phyloP scores from a whole-genome alignment of 2,329 filamentous ascomycete species.

The Fusarium cicatricum region DNA sequence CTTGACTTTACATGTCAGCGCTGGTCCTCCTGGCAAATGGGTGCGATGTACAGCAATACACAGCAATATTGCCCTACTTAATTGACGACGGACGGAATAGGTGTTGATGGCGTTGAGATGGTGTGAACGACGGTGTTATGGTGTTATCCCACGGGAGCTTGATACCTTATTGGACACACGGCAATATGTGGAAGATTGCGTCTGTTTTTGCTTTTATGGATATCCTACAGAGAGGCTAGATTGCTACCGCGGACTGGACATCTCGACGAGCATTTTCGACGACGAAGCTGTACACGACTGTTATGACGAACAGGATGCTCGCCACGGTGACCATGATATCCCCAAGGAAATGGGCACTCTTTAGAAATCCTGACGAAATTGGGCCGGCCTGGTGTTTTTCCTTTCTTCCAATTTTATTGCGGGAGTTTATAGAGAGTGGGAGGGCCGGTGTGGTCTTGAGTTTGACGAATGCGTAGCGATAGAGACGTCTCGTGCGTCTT shows the following conservation, averaged over 20 bases:
- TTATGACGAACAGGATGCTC: constrained; percentile 6
- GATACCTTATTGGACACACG: constrained; percentile 38
- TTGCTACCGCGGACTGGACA: background rate
- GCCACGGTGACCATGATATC: background rate
- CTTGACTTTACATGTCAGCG: constrained; percentile 4
- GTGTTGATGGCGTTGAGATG: constrained; percentile 37
- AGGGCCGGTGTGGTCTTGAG: background rate
- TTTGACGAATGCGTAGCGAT: constrained; percentile 14
- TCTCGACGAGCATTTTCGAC: background rate
- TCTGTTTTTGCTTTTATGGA: constrained; percentile 18
- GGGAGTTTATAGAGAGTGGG: constrained; percentile 13
- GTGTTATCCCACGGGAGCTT: constrained; percentile 30
- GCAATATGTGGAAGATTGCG: constrained; percentile 24
- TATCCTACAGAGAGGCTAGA: constrained; percentile 5
- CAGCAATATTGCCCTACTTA: constrained; percentile 4
- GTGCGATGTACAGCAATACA: no score
- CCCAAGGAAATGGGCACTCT: background rate
- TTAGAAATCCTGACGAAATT: constrained; percentile 15
- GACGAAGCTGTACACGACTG: constrained; percentile 1
- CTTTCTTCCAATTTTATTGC: background rate
- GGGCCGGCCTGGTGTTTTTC: background rate
- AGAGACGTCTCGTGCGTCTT: background rate
- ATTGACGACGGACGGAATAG: constrained; percentile 25
- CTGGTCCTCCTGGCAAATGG: constrained; percentile 7
- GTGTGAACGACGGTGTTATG: constrained; percentile 27